A percentile compares a stretch with the other conserved stretches of the same genome.
Conservation (phyloP, 75 land plant genomes). For the Picea sitchensis region DNA sequence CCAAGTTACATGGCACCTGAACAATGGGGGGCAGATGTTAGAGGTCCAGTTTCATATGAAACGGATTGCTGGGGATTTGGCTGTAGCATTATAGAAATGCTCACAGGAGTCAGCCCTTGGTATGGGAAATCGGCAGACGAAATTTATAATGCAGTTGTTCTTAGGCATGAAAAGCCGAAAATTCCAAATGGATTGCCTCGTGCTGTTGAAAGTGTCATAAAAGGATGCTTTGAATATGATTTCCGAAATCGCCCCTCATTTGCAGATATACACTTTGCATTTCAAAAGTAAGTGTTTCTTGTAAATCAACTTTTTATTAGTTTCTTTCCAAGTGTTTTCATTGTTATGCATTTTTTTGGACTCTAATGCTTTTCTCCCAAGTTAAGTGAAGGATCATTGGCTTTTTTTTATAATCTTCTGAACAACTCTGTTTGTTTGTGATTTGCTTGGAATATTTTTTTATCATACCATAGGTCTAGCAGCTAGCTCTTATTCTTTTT, state of each 20-base stretch:
- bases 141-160: constrained; percentile 72
- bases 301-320: neutral
- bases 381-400: neutral
- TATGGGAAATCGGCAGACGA: constrained; percentile 57
- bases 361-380: neutral
- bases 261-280: constrained; percentile 63
- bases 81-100: constrained; percentile 91
- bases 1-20: constrained; percentile 99
- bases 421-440: neutral
- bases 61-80: constrained; percentile 99
- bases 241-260: constrained; percentile 79
- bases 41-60: constrained; percentile 87
- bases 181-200: constrained; percentile 86
- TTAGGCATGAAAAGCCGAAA: constrained; percentile 67
- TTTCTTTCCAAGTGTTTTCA: neutral
- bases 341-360: constrained; percentile 4
- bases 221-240: constrained; percentile 91
- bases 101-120: constrained; percentile 88
- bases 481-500: no score
- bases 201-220: constrained; percentile 57
- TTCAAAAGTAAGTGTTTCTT: constrained; percentile 52
- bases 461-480: constrained; percentile 2
- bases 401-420: neutral
- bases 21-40: constrained; percentile 83
- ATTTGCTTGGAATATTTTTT: neutral